Evolutionary conservation across 73 alveolate species (phyloP), one percentile per base, ranked within the genome.

Genomic region (Urostyla sp.): DNA sequence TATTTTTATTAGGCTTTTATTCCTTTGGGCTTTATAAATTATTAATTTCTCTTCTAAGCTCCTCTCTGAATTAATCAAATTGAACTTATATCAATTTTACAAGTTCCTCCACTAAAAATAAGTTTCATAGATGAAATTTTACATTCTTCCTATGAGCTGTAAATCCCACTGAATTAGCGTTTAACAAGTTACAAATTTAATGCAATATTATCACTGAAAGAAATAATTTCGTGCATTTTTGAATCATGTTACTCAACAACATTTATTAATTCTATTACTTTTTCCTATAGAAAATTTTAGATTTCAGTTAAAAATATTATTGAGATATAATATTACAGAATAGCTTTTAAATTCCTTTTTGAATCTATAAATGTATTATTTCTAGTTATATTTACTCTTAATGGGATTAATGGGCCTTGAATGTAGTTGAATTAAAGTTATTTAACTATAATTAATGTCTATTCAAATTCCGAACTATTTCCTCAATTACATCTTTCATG

Each of bases 401-500:
- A 3, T 10, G 4, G 1, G 61, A 16, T 8, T 57, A 38, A 16
- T 13, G 11, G 44, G 61, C 37, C 45, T 63, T 63, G 44, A 63
- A 63, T 10, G 44, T 46, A n/a, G 61, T 15, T 8, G 24, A 10
- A 31, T 50, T 63, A 4, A 4, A 5, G 11, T 49, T 16, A 3
- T 57, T 63, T 18, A 63, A 13, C 1, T 44, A 10, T 4, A 63
- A 37, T 23, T 63, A 48, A 4, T 63, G 13, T 24, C 79, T 63
- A 30, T 63, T 63, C 20, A 63, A n/a, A 4, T 46, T n/a, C 35
- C 44, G 37, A 20, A 63, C 35, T 4, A 63, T 63, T 63, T 63
- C 79, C 26, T 63, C 79, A 3, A 63, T 63, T 3, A 63, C 79
- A 28, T 63, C 79, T 63, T 34, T 63, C 27, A 63, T 43, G 44